Conservation (phyloP, 257 asterid genomes). For the Petunia secreta region DNA sequence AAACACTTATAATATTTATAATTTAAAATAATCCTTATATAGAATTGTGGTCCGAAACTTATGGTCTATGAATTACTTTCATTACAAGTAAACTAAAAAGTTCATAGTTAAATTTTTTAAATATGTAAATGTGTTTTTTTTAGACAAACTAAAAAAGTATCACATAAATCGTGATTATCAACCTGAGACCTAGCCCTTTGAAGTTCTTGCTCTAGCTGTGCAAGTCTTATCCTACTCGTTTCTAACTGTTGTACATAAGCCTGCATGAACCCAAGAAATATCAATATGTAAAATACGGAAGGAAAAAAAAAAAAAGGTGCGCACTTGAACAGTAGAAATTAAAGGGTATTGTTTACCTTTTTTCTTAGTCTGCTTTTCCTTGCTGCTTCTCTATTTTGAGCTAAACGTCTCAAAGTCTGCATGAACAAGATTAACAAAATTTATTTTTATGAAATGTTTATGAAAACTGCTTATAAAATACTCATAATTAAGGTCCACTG, state of each 20-base stretch:
- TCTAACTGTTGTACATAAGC: conserved; percentile 97
- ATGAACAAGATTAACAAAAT: neutral
- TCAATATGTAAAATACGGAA: neutral
- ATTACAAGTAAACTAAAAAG: too few species aligned
- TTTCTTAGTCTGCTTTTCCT: conserved; percentile 93
- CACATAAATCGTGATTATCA: neutral
- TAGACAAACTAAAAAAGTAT: too few species aligned
- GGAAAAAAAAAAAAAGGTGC: neutral
- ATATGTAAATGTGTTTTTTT: too few species aligned
- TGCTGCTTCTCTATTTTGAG: conserved; percentile 99
- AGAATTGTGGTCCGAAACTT: too few species aligned
- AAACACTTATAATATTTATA: too few species aligned
- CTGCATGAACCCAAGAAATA: conserved; percentile 39
- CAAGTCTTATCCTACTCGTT: conserved; percentile 85
- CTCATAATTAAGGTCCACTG: neutral
- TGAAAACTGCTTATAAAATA: neutral
- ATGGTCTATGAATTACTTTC: too few species aligned
- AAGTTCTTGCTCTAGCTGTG: conserved; percentile 94
- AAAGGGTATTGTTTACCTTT: conserved; percentile 50
- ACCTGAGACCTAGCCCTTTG: conserved; percentile 96
- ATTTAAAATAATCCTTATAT: too few species aligned
- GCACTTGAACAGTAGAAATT: neutral
- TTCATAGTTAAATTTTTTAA: too few species aligned
- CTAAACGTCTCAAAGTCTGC: conserved; percentile 93
- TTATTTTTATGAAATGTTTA: neutral